A percentile compares a stretch with the other conserved stretches of the same genome.
These are phyloP conservation scores for Hibiscus syriacus DNA, from an alignment of 345 rosid genomes.

Conservation along the genomic window DNA sequence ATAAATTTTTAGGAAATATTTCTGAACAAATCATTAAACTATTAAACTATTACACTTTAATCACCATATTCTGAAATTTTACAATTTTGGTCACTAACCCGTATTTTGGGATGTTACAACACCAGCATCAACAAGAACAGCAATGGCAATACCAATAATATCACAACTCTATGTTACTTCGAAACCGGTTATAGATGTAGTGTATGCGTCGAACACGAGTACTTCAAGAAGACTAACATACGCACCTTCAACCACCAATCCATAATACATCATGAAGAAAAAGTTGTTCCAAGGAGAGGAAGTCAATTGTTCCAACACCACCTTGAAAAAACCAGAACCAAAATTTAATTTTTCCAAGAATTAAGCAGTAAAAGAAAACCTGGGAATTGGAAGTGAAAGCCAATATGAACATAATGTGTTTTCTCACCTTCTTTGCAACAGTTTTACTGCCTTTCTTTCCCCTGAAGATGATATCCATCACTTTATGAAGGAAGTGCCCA, in stretches of 20 bases:
- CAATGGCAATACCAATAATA: too few species aligned
- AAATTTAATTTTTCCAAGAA: neutral
- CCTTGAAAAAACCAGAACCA: constrained; percentile 27
- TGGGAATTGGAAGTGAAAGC: neutral
- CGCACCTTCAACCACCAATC: constrained; percentile 92
- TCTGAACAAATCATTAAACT: too few species aligned
- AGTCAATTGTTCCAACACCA: constrained; percentile 76
- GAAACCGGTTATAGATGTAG: neutral
- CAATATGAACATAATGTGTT: neutral
- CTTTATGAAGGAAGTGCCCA: constrained; percentile 79
- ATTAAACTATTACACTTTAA: too few species aligned
- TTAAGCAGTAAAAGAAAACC: neutral
- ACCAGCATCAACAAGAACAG: too few species aligned
- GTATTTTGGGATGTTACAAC: too few species aligned
- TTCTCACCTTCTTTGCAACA: constrained; percentile 72
- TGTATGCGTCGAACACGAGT: neutral
- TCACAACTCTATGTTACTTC: neutral
- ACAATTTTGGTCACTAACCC: too few species aligned
- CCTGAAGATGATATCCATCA: constrained; percentile 72
- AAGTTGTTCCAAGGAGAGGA: constrained; percentile 87
- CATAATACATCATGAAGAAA: constrained; percentile 79
- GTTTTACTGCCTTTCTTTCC: constrained; percentile 65
- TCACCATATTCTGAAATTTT: too few species aligned
- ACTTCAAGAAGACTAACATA: constrained; percentile 12
- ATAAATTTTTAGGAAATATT: too few species aligned